phyloP scores from a whole-genome alignment of 1,284 basidiomycete genomes.

The Ustilago vetiveriae region DNA sequence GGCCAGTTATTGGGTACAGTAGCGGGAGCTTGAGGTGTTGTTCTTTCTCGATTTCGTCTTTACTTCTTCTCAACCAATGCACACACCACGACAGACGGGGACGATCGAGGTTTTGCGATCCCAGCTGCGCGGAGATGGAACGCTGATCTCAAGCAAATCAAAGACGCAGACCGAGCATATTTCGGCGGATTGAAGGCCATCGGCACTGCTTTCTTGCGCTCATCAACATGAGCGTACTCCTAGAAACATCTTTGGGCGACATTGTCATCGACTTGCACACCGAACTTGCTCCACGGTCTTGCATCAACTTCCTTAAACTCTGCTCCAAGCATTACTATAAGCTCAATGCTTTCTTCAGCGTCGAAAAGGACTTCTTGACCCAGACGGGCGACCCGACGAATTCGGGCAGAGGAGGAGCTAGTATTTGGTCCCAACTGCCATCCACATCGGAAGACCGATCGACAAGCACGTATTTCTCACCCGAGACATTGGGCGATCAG shows the following conservation, averaged over 20 bases:
- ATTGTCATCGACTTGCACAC: slow-evolving; percentile 94
- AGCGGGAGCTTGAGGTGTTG: neutral
- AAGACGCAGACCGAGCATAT: too few species aligned
- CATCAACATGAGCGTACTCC: slow-evolving; percentile 97
- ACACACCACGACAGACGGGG: too few species aligned
- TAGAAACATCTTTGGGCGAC: slow-evolving; percentile 95
- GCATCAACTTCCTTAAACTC: slow-evolving; percentile 94
- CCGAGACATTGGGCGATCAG: slow-evolving; percentile 76
- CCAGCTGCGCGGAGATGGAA: too few species aligned
- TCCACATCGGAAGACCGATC: slow-evolving; percentile 47
- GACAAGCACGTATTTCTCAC: slow-evolving; percentile 80
- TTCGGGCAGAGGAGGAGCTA: slow-evolving; percentile 78
- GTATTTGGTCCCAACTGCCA: slow-evolving; percentile 66
- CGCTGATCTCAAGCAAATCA: too few species aligned
- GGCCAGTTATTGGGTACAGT: neutral
- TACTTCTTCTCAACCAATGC: neutral
- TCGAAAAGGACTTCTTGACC: slow-evolving; percentile 94
- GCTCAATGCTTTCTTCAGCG: slow-evolving; percentile 84
- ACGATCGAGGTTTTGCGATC: too few species aligned
- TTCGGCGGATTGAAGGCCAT: too few species aligned
- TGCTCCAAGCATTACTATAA: slow-evolving; percentile 98
- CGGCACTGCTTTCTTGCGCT: too few species aligned
- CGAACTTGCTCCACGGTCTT: slow-evolving; percentile 87
- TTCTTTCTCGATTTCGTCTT: neutral
- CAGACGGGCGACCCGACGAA: slow-evolving; percentile 95